Evolutionary conservation across 352 stramenopile species (phyloP).

Genomic region (Phytophthora aleatoria): DNA sequence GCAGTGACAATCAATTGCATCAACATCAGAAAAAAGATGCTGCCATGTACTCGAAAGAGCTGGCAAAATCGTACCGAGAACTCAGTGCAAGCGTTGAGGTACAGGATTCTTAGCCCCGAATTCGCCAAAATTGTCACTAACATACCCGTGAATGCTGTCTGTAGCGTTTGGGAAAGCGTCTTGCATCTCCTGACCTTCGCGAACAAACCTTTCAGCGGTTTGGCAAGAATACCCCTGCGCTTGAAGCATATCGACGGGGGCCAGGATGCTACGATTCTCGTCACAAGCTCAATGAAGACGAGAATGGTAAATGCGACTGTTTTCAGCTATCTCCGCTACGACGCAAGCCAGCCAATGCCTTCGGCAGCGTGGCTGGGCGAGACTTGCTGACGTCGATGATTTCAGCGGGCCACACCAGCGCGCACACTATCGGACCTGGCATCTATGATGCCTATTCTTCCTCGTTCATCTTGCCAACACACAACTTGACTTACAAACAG

Average conservation of each 20-base stretch:
- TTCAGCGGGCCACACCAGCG: slow-evolving; percentile 47
- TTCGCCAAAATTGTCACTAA: not conserved
- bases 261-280: slow-evolving; percentile 19
- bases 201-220: slow-evolving; percentile 47
- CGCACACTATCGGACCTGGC: slow-evolving; percentile 36
- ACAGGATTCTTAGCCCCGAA: not conserved
- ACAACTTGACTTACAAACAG: slow-evolving; percentile 54
- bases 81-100: slow-evolving; percentile 46
- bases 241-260: slow-evolving; percentile 43
- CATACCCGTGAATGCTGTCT: not conserved
- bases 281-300: slow-evolving; percentile 1
- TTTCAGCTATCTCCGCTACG: slow-evolving; percentile 16
- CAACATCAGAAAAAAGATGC: slow-evolving; percentile 29
- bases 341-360: slow-evolving; percentile 27
- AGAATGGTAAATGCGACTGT: slow-evolving; percentile 3
- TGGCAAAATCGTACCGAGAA: slow-evolving; percentile 58
- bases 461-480: slow-evolving; percentile 30
- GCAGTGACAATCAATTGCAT: slow-evolving; percentile 45
- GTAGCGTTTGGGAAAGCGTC: slow-evolving; percentile 38
- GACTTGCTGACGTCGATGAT: slow-evolving; percentile 60
- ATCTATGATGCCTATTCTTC: slow-evolving; percentile 37
- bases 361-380: slow-evolving; percentile 40
- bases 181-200: slow-evolving; percentile 39
- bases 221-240: slow-evolving; percentile 1
- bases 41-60: slow-evolving; percentile 50